These are phyloP conservation scores for Dendrobium catenatum DNA, from an alignment of 106 monocot genomes.

Conservation along the genomic window DNA sequence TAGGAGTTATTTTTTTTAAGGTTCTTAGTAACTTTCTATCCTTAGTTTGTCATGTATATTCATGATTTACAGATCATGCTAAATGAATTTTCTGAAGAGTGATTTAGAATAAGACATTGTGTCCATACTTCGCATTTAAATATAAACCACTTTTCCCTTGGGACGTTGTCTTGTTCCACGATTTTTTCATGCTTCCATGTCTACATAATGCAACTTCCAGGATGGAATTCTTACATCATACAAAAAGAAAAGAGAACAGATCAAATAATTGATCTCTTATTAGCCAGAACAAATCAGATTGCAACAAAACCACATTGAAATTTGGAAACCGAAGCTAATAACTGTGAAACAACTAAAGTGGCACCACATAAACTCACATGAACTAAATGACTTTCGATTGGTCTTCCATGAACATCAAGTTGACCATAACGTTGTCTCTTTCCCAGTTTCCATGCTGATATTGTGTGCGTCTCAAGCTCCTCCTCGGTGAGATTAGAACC, in stretches of 20 bases:
- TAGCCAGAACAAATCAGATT: background rate
- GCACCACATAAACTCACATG: constrained; percentile 32
- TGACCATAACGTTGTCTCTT: constrained; percentile 50
- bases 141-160: background rate
- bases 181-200: background rate
- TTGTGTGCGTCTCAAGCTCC: constrained; percentile 95
- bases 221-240: background rate
- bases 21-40: background rate
- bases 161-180: background rate
- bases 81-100: background rate
- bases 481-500: constrained; percentile 95
- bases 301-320: background rate
- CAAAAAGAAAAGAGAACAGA: background rate
- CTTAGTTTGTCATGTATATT: background rate
- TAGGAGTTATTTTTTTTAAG: too few species aligned
- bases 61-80: background rate
- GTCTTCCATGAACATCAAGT: constrained; percentile 46
- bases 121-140: background rate
- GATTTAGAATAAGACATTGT: background rate
- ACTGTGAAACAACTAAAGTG: background rate
- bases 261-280: background rate
- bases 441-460: constrained; percentile 94
- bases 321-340: background rate
- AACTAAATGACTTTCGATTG: constrained; percentile 42
- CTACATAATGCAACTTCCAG: background rate